Evolutionary conservation across 31 red algal genomes (phyloP), one percentile per base, ranked within the genome.

Genomic region (Odonthalia washingtoniensis): DNA sequence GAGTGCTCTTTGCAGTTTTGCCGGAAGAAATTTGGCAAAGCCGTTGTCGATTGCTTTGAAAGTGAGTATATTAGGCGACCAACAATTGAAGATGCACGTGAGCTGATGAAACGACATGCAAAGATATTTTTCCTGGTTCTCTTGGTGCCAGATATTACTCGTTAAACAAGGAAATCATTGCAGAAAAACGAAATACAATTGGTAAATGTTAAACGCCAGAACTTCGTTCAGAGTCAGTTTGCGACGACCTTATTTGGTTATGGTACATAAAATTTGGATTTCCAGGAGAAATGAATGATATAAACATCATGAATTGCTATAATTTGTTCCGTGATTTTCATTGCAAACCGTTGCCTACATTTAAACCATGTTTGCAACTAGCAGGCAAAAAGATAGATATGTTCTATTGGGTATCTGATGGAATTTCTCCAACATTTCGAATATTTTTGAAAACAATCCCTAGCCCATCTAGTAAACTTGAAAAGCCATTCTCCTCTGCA

Each of bases 371-470:
- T 12, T 40, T 1, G 2, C 9, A 3, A 30, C 14, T 72, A 12
- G 66, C 34, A 33, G 65, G 65, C 3, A 14, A 17, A 2, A 39
- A 42, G 21, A 6, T 84, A 21, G 39, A 65, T 6, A 70, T 57
- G 81, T 84, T 72, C 39, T 84, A 84, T 53, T 84, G 30, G 5
- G 17, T 84, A 1, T 42, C 46, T 4, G 81, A 84, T 72, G 81
- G 65, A 40, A 84, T 84, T 35, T 84, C 68, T 72, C 81, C 66
- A 24, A 14, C 3, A 3, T 68, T 68, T 36, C 52, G 61, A 40
- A 68, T 82, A 4, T 82, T 82, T 68, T 21, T 75, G 6, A 75
- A 75, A 75, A 75, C 72, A 70, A 36, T 70, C 9, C 28, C 66
- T 26, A 30, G 6, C 27, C 66, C 66, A 6, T 36, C 9, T 18